Conservation (phyloP, 306 rosid species). For the Vigna radiata region DNA sequence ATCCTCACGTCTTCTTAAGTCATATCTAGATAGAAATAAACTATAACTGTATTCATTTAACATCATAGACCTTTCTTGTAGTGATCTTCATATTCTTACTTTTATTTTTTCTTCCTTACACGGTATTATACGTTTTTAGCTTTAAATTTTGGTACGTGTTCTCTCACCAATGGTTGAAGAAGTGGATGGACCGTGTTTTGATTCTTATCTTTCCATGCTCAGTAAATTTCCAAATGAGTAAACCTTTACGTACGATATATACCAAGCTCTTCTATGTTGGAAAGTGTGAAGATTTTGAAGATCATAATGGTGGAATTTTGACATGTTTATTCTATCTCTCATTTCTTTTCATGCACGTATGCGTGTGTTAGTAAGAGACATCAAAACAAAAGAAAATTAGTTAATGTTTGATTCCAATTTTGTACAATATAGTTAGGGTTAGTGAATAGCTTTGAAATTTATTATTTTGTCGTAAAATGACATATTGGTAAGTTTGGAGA, state of each 20-base stretch:
- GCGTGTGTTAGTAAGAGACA: not conserved
- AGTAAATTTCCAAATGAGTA: not conserved
- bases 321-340: not conserved
- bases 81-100: slow-evolving; percentile 4
- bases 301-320: slow-evolving; percentile 15
- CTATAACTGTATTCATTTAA: not conserved
- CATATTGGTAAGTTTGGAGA: no score
- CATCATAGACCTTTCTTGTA: slow-evolving; percentile 10
- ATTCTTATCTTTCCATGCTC: slow-evolving; percentile 34
- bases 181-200: slow-evolving; percentile 20
- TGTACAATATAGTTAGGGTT: no score
- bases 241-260: not conserved
- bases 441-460: no score
- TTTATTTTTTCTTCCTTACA: not conserved
- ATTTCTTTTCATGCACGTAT: not conserved
- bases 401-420: no score
- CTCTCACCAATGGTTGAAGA: slow-evolving; percentile 4
- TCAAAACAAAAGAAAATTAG: not conserved
- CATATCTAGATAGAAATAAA: not conserved
- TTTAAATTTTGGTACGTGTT: not conserved
- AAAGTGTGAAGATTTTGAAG: slow-evolving; percentile 14
- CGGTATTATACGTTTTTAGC: not conserved
- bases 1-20: slow-evolving; percentile 16
- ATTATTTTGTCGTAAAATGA: no score
- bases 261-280: not conserved